Evolutionary conservation across 2,329 filamentous ascomycete species (phyloP).

Genomic region (Coniochaeta hoffmannii): DNA sequence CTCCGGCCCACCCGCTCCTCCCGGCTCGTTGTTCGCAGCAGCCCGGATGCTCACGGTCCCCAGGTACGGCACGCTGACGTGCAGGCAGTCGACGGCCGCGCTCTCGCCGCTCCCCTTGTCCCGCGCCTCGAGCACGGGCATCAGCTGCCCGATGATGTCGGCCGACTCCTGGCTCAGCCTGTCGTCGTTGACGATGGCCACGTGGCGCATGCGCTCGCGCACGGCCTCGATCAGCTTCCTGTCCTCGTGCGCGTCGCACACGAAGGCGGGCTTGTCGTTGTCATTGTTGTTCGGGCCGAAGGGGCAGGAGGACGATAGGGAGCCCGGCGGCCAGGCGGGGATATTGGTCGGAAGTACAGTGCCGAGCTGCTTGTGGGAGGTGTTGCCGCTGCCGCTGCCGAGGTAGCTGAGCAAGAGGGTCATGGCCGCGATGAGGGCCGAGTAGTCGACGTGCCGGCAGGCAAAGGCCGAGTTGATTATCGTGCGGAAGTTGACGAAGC

Average conservation of each 20-base stretch:
- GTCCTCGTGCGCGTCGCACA: conserved; percentile 18
- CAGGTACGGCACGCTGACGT: conserved; percentile 37
- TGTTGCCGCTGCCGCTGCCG: not conserved
- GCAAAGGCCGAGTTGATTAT: conserved; percentile 28
- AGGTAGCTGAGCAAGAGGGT: conserved; percentile 44
- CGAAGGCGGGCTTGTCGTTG: too few relatives aligned
- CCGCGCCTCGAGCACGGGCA: conserved; percentile 30
- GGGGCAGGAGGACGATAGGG: conserved; percentile 5
- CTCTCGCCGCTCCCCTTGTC: conserved; percentile 11
- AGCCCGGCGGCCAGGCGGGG: not conserved
- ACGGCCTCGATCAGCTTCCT: conserved; percentile 27
- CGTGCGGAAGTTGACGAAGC: conserved; percentile 39
- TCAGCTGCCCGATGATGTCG: conserved; percentile 32
- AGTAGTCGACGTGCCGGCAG: conserved; percentile 44
- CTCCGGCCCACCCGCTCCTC: not conserved
- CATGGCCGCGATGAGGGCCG: conserved; percentile 42
- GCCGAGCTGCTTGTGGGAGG: not conserved
- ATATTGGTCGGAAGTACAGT: too few relatives aligned
- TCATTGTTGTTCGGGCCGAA: conserved; percentile 13
- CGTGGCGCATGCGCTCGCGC: conserved; percentile 28
- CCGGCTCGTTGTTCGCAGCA: not conserved
- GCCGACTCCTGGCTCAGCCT: conserved; percentile 33
- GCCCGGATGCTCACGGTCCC: conserved; percentile 37
- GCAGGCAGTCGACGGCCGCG: conserved; percentile 17
- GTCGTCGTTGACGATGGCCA: conserved; percentile 30